Percentiles rank a stretch among this genome's conserved stretches.
Conservation (phyloP, 805 yeast genomes). For the Candida sphagnicola region DNA sequence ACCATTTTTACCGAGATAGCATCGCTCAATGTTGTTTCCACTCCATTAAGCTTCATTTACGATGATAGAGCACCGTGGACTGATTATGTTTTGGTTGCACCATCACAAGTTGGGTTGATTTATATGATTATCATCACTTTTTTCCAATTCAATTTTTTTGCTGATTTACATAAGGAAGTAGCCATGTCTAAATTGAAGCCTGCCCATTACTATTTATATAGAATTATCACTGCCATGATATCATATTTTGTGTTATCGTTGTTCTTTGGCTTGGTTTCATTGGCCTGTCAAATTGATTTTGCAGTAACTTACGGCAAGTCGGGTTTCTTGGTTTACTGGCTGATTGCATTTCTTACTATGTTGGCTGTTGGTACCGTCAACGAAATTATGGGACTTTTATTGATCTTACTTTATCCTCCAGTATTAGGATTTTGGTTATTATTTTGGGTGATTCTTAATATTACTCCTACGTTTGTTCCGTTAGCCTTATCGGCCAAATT, state of each 20-base stretch:
- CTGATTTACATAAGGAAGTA: slow-evolving; percentile 47
- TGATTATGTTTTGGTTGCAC: slow-evolving; percentile 54
- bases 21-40: slow-evolving; percentile 18
- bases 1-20: slow-evolving; percentile 4
- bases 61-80: slow-evolving; percentile 49
- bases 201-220: slow-evolving; percentile 46
- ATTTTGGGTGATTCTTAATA: slow-evolving; percentile 64
- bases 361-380: slow-evolving; percentile 73
- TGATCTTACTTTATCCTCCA: slow-evolving; percentile 56
- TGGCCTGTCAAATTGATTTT: slow-evolving; percentile 65
- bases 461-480: slow-evolving; percentile 66
- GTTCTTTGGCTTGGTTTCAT: slow-evolving; percentile 54
- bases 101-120: slow-evolving; percentile 72
- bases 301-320: slow-evolving; percentile 55
- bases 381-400: slow-evolving; percentile 56
- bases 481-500: slow-evolving; percentile 54
- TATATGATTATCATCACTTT: slow-evolving; percentile 69
- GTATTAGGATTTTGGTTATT: slow-evolving; percentile 67
- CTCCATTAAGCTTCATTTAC: slow-evolving; percentile 30
- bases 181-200: slow-evolving; percentile 41
- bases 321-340: slow-evolving; percentile 76
- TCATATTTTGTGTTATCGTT: slow-evolving; percentile 57
- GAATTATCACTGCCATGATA: slow-evolving; percentile 47
- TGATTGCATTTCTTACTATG: slow-evolving; percentile 64
- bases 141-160: slow-evolving; percentile 63